These are phyloP conservation scores for Sideroxylon spinosum DNA, from an alignment of 179 eudicot genomes.

Conservation along the genomic window DNA sequence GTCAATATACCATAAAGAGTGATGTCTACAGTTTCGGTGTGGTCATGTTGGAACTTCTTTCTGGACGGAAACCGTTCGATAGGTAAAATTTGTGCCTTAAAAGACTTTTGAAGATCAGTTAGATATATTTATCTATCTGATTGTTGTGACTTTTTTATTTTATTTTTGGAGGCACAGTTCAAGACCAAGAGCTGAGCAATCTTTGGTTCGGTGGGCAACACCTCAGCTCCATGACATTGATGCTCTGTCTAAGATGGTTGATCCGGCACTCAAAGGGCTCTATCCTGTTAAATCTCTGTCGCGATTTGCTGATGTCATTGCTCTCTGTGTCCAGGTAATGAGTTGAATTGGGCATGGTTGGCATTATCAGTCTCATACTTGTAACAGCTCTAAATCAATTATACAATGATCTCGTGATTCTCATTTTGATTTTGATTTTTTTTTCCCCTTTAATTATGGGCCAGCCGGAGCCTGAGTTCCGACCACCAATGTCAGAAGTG, in stretches of 20 bases:
- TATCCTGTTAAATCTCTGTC: constrained; percentile 93
- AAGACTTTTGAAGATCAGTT: not conserved
- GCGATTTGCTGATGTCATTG: constrained; percentile 92
- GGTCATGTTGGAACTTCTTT: constrained; percentile 90
- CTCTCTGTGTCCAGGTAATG: constrained; percentile 94
- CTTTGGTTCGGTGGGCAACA: constrained; percentile 95
- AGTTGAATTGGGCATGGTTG: not conserved
- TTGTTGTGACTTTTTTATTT: not conserved
- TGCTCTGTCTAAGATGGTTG: constrained; percentile 92
- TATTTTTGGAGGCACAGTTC: constrained; percentile 42
- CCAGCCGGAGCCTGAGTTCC: constrained; percentile 97
- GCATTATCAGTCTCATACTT: not conserved
- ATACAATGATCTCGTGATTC: not conserved
- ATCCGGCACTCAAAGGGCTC: constrained; percentile 80
- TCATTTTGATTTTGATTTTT: not conserved
- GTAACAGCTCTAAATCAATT: not conserved
- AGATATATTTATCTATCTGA: constrained; percentile 2
- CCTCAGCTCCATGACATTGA: constrained; percentile 98
- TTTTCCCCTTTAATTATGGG: constrained; percentile 10
- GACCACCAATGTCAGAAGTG: constrained; percentile 99
- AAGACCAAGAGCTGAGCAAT: constrained; percentile 79
- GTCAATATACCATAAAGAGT: constrained; percentile 79
- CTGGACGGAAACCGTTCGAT: constrained; percentile 88
- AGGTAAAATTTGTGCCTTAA: constrained; percentile 40
- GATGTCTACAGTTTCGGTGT: constrained; percentile 97